A percentile compares a stretch with the other conserved stretches of the same genome.
These are phyloP conservation scores for Blastobotrys parvus DNA, from an alignment of 805 yeast species.

Conservation along the genomic window DNA sequence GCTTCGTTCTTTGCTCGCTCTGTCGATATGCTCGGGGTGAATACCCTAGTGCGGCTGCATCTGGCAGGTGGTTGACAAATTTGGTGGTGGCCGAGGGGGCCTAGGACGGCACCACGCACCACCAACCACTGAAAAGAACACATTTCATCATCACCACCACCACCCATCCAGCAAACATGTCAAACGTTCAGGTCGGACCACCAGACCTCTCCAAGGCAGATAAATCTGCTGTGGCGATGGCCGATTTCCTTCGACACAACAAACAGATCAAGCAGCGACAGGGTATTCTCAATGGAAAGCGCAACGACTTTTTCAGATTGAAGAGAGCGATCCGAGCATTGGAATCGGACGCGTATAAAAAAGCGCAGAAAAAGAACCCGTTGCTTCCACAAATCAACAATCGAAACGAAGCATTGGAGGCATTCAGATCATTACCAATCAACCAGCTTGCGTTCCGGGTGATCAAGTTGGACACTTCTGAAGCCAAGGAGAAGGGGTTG, in stretches of 20 bases:
- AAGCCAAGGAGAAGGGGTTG: slow-evolving; percentile 56
- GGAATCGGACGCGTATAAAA: slow-evolving; percentile 59
- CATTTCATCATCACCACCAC: not conserved
- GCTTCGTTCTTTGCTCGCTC: too few relatives aligned
- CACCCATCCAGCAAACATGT: slow-evolving; percentile 7
- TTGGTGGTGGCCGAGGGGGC: too few relatives aligned
- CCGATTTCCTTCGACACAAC: slow-evolving; percentile 60
- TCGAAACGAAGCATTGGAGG: slow-evolving; percentile 49
- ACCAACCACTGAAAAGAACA: not conserved
- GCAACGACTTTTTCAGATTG: slow-evolving; percentile 72
- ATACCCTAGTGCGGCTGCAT: too few relatives aligned
- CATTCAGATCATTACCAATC: slow-evolving; percentile 61
- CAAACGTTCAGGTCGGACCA: slow-evolving; percentile 22
- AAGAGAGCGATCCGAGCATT: slow-evolving; percentile 79
- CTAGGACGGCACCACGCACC: too few relatives aligned
- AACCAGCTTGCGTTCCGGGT: slow-evolving; percentile 70
- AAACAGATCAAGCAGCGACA: slow-evolving; percentile 66
- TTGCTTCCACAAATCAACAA: slow-evolving; percentile 42
- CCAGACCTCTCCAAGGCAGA: slow-evolving; percentile 29
- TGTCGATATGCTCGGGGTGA: too few relatives aligned
- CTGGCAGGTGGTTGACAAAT: too few relatives aligned
- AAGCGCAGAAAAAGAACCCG: slow-evolving; percentile 35
- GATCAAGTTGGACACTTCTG: slow-evolving; percentile 53
- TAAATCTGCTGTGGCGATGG: slow-evolving; percentile 61
- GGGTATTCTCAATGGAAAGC: slow-evolving; percentile 65